Conservation (phyloP, 2,329 filamentous ascomycete species). For the Paracorniculantispora psalliotae region DNA sequence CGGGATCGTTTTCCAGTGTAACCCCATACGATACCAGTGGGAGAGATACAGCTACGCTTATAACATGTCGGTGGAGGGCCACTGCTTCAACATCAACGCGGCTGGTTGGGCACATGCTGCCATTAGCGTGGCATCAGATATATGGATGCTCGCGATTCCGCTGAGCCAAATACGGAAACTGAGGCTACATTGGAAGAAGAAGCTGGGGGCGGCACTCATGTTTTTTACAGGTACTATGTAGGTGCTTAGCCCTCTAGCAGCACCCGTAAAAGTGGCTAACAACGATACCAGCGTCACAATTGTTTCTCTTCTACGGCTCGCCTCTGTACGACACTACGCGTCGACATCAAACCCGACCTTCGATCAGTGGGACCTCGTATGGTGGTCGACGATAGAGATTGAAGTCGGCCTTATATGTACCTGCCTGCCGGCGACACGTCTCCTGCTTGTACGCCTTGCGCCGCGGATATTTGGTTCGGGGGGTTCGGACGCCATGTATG, state of each 20-base stretch:
- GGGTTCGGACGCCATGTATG: neutral
- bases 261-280: neutral
- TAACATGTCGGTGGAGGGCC: conserved; percentile 30
- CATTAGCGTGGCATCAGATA: conserved; percentile 42
- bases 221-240: conserved; percentile 38
- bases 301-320: conserved; percentile 27
- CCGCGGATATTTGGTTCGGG: neutral
- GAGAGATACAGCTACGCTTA: conserved; percentile 36
- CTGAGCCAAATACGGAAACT: conserved; percentile 34
- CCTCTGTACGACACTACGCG: conserved; percentile 23
- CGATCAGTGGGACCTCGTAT: conserved; percentile 22
- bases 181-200: conserved; percentile 37
- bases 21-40: conserved; percentile 45
- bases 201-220: conserved; percentile 38
- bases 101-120: conserved; percentile 43
- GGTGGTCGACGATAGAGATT: conserved; percentile 29
- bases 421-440: conserved; percentile 26
- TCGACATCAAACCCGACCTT: conserved; percentile 24
- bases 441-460: conserved; percentile 18
- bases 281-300: conserved; percentile 22
- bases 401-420: conserved; percentile 30
- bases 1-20: conserved; percentile 40
- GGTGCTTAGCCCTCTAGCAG: conserved; percentile 12
- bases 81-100: conserved; percentile 40
- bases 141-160: conserved; percentile 43